Base-by-base conservation (phyloP, 1,284 basidiomycete genomes). In the Ganoderma resinaceum region DNA sequence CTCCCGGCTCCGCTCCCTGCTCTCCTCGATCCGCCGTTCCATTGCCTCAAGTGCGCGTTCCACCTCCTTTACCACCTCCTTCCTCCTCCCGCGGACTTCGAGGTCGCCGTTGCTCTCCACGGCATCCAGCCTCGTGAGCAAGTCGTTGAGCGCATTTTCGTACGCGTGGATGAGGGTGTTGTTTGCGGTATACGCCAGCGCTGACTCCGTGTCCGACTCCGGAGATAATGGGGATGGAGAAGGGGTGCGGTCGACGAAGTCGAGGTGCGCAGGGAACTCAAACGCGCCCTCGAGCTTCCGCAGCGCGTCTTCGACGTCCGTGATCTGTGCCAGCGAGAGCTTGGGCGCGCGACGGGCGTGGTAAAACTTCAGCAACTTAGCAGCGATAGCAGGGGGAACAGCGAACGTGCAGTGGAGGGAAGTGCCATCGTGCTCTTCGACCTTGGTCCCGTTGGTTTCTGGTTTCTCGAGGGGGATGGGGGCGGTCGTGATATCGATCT, bases 111-210 rank as follows among this genome's bases (percentile, higher is more conserved):
- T 84, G 71, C 87, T 91, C 71, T 91, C 86, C 5, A 94, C 85
- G 0, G 84, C 87, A 73, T 95, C 93, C 6, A 93, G 84, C 67
- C 83, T 82, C 57, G 88, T 84, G 38, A 94, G 81, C 14, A 94
- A 78, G 64, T 86, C 86, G 63, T 87, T 86, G 63, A 94, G 82
- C 26, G 83, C 81, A 65, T 88, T 80, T 68, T 87, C 84, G 76
- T 87, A 85, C 8, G 80, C 80, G 72, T 86, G 86, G 57, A 88
- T 78, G 0, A 84, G 79, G 7, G 80, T 80, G 78, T 88, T 89
- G 70, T 72, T 74, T n/a, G 81, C 61, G 49, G 84, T 83, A 79
- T 83, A 87, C 23, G 79, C 75, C 33, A 81, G 76, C 43, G 62
- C 29, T 8, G 69, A 68, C 9, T 65, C 58, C 49, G 66, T 65